Evolutionary conservation across 352 stramenopile species (phyloP).

Genomic region (Saprolegnia parasitica): DNA sequence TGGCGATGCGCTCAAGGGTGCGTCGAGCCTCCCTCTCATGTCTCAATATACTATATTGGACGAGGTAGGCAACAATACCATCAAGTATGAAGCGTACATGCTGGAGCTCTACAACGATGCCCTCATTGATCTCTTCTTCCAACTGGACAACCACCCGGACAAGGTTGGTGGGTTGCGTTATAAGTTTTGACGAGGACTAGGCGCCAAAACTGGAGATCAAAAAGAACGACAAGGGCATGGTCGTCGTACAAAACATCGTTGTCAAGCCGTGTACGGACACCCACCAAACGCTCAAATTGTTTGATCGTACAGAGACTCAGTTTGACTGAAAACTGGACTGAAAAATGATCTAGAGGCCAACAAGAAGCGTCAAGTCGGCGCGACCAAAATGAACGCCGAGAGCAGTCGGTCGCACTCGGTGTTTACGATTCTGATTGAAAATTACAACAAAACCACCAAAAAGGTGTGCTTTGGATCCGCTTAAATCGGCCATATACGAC

Average conservation of each 20-base stretch:
- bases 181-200: too few relatives aligned
- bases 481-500: too few relatives aligned
- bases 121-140: conserved; percentile 84
- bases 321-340: too few relatives aligned
- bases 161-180: too few relatives aligned
- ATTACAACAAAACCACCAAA: conserved; percentile 87
- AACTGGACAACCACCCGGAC: conserved; percentile 55
- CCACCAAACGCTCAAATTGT: conserved; percentile 78
- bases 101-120: conserved; percentile 92
- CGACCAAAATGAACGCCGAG: conserved; percentile 92
- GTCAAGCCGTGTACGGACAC: conserved; percentile 64
- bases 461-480: conserved; percentile 33
- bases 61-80: conserved; percentile 39
- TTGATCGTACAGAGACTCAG: conserved; percentile 62
- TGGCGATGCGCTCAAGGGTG: conserved; percentile 42
- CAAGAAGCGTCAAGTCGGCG: conserved; percentile 83
- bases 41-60: too few relatives aligned
- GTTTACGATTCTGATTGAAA: conserved; percentile 84
- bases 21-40: conserved; percentile 15
- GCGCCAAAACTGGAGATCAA: conserved; percentile 91
- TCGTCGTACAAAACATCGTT: conserved; percentile 84
- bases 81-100: conserved; percentile 85
- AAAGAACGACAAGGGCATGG: conserved; percentile 89
- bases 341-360: conserved; percentile 75
- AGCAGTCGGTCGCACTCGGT: conserved; percentile 87